Evolutionary conservation across 345 rosid species (phyloP).

Genomic region (Lepidium africanum): DNA sequence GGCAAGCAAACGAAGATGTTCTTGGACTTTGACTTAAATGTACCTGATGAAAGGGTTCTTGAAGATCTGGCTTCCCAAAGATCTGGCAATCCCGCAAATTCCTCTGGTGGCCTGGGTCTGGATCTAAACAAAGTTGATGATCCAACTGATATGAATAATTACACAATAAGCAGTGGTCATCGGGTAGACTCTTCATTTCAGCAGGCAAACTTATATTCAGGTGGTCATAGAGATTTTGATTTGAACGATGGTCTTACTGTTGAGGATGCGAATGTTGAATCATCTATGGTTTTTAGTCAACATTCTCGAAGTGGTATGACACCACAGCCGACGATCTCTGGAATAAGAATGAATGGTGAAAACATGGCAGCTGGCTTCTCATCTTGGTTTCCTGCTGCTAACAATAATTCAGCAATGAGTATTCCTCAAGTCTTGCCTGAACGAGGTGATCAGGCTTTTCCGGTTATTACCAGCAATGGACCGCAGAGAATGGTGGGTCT

Average conservation of each 20-base stretch:
- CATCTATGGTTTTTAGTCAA: constrained; percentile 38
- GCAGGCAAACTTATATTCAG: constrained; percentile 26
- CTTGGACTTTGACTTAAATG: constrained; percentile 79
- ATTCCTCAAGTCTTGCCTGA: constrained; percentile 56
- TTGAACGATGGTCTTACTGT: constrained; percentile 75
- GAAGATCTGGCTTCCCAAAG: constrained; percentile 58
- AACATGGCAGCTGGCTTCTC: constrained; percentile 52
- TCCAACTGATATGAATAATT: constrained; percentile 38
- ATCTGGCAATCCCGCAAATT: constrained; percentile 29
- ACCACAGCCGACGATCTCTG: constrained; percentile 47
- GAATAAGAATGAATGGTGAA: constrained; percentile 38
- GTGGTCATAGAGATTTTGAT: constrained; percentile 58
- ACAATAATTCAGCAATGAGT: constrained; percentile 45
- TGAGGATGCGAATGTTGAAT: constrained; percentile 53
- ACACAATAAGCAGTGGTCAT: constrained; percentile 29
- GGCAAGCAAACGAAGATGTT: constrained; percentile 46
- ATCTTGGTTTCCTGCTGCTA: constrained; percentile 61
- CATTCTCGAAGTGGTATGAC: constrained; percentile 34
- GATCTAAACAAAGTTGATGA: constrained; percentile 80
- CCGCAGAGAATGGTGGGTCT: constrained; percentile 63
- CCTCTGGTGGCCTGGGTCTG: constrained; percentile 70
- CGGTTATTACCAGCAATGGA: constrained; percentile 47
- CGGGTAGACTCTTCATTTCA: constrained; percentile 33
- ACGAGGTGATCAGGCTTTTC: constrained; percentile 62
- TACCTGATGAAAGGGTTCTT: constrained; percentile 66